Evolutionary conservation across 2,329 filamentous ascomycete genomes (phyloP).

Genomic region (Dendryphion nanum): DNA sequence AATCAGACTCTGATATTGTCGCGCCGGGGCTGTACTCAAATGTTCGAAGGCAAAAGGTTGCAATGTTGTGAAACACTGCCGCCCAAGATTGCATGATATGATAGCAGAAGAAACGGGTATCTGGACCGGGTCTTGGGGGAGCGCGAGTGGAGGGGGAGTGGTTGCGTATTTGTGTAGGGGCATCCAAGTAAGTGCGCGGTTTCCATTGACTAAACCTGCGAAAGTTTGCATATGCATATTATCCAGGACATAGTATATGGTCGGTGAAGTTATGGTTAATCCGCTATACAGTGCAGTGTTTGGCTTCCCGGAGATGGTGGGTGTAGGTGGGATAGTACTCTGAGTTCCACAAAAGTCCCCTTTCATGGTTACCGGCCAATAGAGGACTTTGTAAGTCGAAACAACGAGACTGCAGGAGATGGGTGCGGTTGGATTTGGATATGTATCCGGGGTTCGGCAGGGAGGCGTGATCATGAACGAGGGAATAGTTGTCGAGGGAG

Average conservation of each 20-base stretch:
- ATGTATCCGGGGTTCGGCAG: not conserved
- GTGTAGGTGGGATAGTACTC: not conserved
- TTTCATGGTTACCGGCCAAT: slow-evolving; percentile 2
- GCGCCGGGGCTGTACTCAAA: slow-evolving; percentile 1
- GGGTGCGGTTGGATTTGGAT: not conserved
- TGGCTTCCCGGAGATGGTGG: slow-evolving; percentile 1
- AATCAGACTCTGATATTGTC: not conserved
- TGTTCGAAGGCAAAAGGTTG: slow-evolving; percentile 2
- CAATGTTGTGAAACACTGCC: not conserved
- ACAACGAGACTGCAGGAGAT: slow-evolving; percentile 3
- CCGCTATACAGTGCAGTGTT: slow-evolving; percentile 1
- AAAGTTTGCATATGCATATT: slow-evolving; percentile 1
- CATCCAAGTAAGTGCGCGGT: not conserved
- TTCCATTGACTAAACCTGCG: not conserved
- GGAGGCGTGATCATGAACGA: not conserved
- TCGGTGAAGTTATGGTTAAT: slow-evolving; percentile 1
- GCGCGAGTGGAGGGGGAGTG: not conserved
- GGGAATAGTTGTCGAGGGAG: slow-evolving; percentile 2
- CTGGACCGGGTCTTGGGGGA: not conserved
- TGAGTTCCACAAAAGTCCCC: slow-evolving; percentile 1
- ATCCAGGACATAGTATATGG: slow-evolving; percentile 3
- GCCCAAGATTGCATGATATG: too few relatives aligned
- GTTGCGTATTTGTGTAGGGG: not conserved
- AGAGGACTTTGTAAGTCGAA: slow-evolving; percentile 1
- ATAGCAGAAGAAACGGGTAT: not conserved